Evolutionary conservation across 768 basidiomycete genomes (phyloP).

Genomic region (Mycena amicta): DNA sequence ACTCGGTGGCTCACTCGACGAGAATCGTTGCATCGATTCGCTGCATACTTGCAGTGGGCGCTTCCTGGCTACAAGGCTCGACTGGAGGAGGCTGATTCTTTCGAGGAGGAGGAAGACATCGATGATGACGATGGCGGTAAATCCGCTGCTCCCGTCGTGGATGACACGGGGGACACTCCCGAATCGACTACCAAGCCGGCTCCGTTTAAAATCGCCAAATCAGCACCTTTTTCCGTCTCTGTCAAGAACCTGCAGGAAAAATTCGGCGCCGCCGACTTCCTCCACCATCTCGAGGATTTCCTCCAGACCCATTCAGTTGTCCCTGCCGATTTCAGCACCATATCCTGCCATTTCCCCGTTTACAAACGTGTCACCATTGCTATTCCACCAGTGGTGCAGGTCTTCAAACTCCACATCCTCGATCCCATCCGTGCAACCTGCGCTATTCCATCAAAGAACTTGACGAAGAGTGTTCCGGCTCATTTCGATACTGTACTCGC

Average conservation of each 20-base stretch:
- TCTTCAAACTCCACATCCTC: not conserved
- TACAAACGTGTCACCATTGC: not conserved
- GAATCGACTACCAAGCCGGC: not conserved
- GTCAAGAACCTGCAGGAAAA: not conserved
- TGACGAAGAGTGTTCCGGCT: constrained; percentile 3
- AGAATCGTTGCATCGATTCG: not conserved
- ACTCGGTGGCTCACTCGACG: not conserved
- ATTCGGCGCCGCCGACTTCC: not conserved
- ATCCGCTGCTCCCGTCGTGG: too few species aligned
- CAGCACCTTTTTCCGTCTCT: not conserved
- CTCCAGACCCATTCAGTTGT: not conserved
- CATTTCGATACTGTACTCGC: not conserved
- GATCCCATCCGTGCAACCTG: not conserved
- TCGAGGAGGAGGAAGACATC: not conserved
- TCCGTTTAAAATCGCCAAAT: not conserved
- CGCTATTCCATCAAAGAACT: not conserved
- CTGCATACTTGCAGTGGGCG: not conserved
- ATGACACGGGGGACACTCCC: not conserved
- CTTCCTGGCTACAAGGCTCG: not conserved
- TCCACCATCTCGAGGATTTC: not conserved
- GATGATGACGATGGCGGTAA: not conserved
- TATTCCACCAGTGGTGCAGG: too few species aligned
- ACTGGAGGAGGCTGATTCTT: not conserved
- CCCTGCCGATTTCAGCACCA: too few species aligned
- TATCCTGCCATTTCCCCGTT: not conserved